Evolutionary conservation across 2,329 filamentous ascomycete genomes (phyloP).

Genomic region (Colletotrichum chlorophyti): DNA sequence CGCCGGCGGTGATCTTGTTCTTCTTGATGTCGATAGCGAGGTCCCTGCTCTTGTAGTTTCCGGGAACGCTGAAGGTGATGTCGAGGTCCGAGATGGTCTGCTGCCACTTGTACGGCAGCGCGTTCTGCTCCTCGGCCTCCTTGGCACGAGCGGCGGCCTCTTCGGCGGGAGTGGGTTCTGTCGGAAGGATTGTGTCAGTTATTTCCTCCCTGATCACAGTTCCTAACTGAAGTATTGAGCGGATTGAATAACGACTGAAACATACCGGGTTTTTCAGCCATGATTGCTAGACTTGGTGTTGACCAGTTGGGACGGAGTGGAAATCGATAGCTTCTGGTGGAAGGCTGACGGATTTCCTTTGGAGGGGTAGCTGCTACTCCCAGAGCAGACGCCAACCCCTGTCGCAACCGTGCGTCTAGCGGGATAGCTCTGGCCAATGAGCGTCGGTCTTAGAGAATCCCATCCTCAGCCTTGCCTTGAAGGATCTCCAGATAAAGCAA

Average conservation of each 20-base stretch:
- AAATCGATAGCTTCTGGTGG: slow-evolving; percentile 22
- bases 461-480: slow-evolving; percentile 15
- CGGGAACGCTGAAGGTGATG: slow-evolving; percentile 77
- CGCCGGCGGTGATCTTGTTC: slow-evolving; percentile 75
- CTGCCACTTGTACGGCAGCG: slow-evolving; percentile 95
- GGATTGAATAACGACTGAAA: not conserved
- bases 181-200: slow-evolving; percentile 48
- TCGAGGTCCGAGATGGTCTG: slow-evolving; percentile 92
- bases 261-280: slow-evolving; percentile 46
- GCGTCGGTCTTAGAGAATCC: slow-evolving; percentile 2
- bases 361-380: slow-evolving; percentile 33
- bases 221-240: not conserved
- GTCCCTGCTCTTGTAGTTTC: slow-evolving; percentile 84
- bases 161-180: slow-evolving; percentile 62
- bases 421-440: slow-evolving; percentile 24
- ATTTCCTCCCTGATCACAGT: slow-evolving; percentile 21
- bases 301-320: slow-evolving; percentile 31
- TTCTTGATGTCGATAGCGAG: slow-evolving; percentile 84
- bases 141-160: slow-evolving; percentile 68
- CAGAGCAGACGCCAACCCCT: not conserved
- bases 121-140: slow-evolving; percentile 86
- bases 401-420: not conserved
- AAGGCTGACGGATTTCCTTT: slow-evolving; percentile 28
- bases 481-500: no score
- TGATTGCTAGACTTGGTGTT: slow-evolving; percentile 30